These are phyloP conservation scores for Puccinia horiana DNA, from an alignment of 1,284 basidiomycete genomes.

Conservation along the genomic window DNA sequence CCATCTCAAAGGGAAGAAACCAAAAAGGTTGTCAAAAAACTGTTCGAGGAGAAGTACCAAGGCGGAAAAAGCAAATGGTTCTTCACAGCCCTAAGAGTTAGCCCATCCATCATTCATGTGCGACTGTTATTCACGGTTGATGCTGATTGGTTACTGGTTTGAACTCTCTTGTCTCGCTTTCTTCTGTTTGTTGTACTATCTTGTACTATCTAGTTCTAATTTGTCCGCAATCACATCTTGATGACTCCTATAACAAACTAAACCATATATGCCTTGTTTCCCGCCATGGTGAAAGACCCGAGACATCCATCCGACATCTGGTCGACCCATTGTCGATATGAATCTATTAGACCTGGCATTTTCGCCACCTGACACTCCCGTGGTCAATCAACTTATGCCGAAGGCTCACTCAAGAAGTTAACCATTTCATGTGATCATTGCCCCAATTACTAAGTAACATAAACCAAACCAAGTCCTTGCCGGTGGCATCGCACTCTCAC, in stretches of 20 bases:
- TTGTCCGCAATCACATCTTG: constrained; percentile 5
- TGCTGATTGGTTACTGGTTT: not conserved
- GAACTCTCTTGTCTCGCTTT: not conserved
- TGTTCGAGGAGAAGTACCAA: constrained; percentile 87
- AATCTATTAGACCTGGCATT: not conserved
- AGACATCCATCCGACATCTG: not conserved
- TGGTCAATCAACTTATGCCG: not conserved
- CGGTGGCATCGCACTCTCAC: too few species aligned
- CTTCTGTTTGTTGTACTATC: not conserved
- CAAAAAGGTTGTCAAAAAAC: constrained; percentile 93
- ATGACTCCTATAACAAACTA: not conserved
- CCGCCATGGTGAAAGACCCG: not conserved
- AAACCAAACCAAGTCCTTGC: too few species aligned
- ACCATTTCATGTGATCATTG: too few species aligned
- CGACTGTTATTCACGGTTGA: not conserved
- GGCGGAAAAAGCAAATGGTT: constrained; percentile 94
- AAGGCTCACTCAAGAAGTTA: not conserved
- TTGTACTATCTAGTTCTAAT: constrained; percentile 11
- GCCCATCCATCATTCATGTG: constrained; percentile 53
- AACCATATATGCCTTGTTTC: not conserved
- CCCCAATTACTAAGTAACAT: too few species aligned
- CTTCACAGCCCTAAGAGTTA: constrained; percentile 74
- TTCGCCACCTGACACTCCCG: not conserved
- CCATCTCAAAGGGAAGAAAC: constrained; percentile 85
- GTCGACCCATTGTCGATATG: not conserved